phyloP scores from a whole-genome alignment of 176 grass and related monocot genomes.

The Lolium multiflorum region DNA sequence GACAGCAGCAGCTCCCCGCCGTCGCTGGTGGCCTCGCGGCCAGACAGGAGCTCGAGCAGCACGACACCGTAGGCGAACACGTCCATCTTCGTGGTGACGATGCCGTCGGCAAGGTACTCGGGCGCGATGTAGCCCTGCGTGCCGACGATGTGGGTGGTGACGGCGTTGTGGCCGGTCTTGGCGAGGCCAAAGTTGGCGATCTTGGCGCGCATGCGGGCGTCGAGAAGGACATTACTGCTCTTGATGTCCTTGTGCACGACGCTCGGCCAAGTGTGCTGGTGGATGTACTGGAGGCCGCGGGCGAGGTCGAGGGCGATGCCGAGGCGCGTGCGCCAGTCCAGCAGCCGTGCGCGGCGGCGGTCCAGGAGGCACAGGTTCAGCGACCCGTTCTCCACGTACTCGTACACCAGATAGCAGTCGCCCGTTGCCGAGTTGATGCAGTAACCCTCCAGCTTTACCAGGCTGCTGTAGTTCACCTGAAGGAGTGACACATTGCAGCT shows the following conservation, averaged over 20 bases:
- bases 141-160: no score
- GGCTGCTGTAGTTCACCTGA: slow-evolving; percentile 95
- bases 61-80: slow-evolving; percentile 95
- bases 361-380: slow-evolving; percentile 73
- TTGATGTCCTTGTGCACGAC: slow-evolving; percentile 99
- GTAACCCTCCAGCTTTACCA: slow-evolving; percentile 98
- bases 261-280: slow-evolving; percentile 98
- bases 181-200: slow-evolving; percentile 99
- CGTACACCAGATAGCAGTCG: slow-evolving; percentile 92
- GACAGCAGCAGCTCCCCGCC: slow-evolving; percentile 70
- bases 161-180: slow-evolving; percentile 88
- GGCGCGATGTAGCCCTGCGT: no score
- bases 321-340: slow-evolving; percentile 76
- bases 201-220: slow-evolving; percentile 81
- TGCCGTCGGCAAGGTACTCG: no score
- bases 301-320: slow-evolving; percentile 91
- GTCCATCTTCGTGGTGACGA: slow-evolving; percentile 97
- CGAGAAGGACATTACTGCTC: slow-evolving; percentile 78
- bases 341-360: slow-evolving; percentile 33
- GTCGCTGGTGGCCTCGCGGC: slow-evolving; percentile 64
- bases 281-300: slow-evolving; percentile 94
- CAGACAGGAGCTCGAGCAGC: slow-evolving; percentile 82
- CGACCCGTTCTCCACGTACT: slow-evolving; percentile 93
- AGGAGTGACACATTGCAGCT: not conserved
- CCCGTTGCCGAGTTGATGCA: slow-evolving; percentile 75